Percentiles rank a stretch among this genome's conserved stretches.
These are phyloP conservation scores for Oryza glaberrima DNA, from an alignment of 176 grass and related monocot species.

Conservation along the genomic window DNA sequence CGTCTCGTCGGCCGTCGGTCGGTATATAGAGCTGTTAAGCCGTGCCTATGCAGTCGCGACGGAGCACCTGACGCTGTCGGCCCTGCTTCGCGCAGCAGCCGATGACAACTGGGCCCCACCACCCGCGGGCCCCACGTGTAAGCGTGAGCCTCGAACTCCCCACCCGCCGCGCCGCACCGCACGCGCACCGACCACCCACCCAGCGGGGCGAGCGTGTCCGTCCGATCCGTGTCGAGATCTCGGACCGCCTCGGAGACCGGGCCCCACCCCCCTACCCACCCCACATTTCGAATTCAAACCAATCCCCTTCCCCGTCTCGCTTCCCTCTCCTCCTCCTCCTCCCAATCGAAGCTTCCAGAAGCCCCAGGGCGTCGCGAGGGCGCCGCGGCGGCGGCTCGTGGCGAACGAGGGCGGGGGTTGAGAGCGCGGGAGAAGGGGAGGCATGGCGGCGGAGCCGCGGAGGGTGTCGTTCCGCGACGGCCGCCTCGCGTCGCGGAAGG, in stretches of 20 bases:
- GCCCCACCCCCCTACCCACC: neutral
- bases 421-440: neutral
- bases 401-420: neutral
- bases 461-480: conserved; percentile 76
- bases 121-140: neutral
- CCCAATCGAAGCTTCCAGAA: conserved; percentile 35
- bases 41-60: neutral
- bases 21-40: neutral
- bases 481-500: conserved; percentile 64
- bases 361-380: neutral
- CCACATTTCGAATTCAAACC: conserved; percentile 57
- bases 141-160: neutral
- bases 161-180: neutral
- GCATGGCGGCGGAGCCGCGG: conserved; percentile 48
- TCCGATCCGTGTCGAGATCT: conserved; percentile 44
- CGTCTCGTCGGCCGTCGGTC: neutral
- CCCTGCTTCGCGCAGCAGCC: too few relatives aligned
- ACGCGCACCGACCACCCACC: neutral
- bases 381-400: neutral
- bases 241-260: conserved; percentile 16
- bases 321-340: neutral
- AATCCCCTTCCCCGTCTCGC: neutral
- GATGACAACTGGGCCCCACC: neutral
- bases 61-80: neutral
- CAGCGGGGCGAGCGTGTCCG: conserved; percentile 7